Evolutionary conservation across 2,329 filamentous ascomycete genomes (phyloP).

Genomic region (Neofusicoccum sp.): DNA sequence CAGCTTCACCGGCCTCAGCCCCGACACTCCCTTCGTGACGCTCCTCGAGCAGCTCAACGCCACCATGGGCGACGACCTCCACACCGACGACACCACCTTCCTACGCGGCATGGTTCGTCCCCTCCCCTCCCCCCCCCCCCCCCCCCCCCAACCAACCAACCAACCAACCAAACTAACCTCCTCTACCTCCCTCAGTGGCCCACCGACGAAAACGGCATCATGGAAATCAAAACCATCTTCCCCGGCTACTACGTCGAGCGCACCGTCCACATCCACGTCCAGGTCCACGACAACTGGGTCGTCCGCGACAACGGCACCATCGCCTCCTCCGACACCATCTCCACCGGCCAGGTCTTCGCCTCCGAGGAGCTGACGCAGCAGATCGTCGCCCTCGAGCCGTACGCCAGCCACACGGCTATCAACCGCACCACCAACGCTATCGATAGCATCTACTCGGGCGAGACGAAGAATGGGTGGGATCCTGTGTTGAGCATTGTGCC

Average conservation of each 20-base stretch:
- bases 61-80: conserved; percentile 26
- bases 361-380: conserved; percentile 29
- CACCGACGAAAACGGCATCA: conserved; percentile 27
- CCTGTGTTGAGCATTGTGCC: conserved; percentile 21
- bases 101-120: conserved; percentile 25
- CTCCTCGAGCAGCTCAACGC: conserved; percentile 32
- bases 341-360: conserved; percentile 36
- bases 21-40: conserved; percentile 12
- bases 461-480: conserved; percentile 28
- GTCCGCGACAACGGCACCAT: conserved; percentile 34
- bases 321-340: conserved; percentile 28
- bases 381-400: conserved; percentile 37
- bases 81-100: conserved; percentile 32
- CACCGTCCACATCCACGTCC: conserved; percentile 26
- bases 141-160: neutral
- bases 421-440: conserved; percentile 36
- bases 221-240: conserved; percentile 28
- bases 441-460: conserved; percentile 23
- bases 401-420: conserved; percentile 34
- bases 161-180: neutral
- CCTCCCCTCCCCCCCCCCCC: neutral
- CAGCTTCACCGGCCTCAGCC: conserved; percentile 28
- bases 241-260: conserved; percentile 28
- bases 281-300: conserved; percentile 25
- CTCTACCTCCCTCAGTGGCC: conserved; percentile 22